phyloP scores from a whole-genome alignment of 176 grass and related monocot genomes.

The Aegilops umbellulata region DNA sequence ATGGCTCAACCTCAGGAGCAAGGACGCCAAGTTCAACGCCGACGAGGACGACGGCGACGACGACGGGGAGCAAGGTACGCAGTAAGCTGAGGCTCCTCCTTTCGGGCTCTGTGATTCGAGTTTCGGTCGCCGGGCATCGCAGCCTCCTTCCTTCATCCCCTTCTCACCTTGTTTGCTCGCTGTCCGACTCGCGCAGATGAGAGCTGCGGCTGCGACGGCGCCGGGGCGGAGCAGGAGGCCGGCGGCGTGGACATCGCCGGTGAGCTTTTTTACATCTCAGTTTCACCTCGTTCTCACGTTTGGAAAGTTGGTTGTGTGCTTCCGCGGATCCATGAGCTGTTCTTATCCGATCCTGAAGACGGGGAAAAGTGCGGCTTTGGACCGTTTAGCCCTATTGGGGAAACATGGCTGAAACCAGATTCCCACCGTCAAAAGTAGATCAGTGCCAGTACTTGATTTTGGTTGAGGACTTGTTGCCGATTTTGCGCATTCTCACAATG shows the following conservation, averaged over 20 bases:
- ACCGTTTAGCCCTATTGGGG: background rate
- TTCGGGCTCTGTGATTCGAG: too few species aligned
- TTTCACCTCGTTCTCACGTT: background rate
- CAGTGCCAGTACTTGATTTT: background rate
- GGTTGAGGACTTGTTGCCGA: background rate
- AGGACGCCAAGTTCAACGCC: slow-evolving; percentile 61
- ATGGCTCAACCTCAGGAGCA: slow-evolving; percentile 77
- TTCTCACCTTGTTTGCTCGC: background rate
- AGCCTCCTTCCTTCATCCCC: background rate
- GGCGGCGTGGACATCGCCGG: slow-evolving; percentile 24
- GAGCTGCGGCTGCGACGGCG: slow-evolving; percentile 29
- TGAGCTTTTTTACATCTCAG: background rate
- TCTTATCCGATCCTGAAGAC: slow-evolving; percentile 10
- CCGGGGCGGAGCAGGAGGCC: background rate
- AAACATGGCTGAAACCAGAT: background rate
- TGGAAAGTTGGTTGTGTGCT: background rate
- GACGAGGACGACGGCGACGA: slow-evolving; percentile 58
- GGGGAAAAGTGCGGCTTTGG: slow-evolving; percentile 1
- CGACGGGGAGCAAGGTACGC: slow-evolving; percentile 48
- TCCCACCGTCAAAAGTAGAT: background rate
- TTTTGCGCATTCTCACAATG: background rate
- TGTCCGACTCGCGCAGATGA: slow-evolving; percentile 37
- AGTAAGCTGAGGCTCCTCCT: too few species aligned
- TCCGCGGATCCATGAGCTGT: background rate
- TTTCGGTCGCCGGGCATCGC: background rate